Base-by-base conservation (phyloP, 177 flowering plant genomes). In the Tripterygium wilfordii region DNA sequence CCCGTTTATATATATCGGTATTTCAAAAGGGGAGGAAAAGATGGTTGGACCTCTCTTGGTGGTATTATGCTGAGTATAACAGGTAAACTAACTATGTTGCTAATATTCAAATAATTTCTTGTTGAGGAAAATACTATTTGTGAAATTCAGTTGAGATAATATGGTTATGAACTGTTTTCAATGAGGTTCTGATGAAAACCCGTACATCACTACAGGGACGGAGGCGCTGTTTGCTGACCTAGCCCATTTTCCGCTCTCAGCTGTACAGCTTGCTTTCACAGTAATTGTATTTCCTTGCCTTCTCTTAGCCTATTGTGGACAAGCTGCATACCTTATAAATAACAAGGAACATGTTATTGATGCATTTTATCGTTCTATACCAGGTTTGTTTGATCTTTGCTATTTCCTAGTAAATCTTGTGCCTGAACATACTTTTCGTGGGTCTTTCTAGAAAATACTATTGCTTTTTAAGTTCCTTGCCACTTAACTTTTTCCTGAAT, bases 11-110 rank as follows among this genome's bases (percentile, higher is more conserved):
- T 88, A 8, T 79, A 62, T 57, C 84, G 85, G 3, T 88, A 78
- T 60, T 66, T 88, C 25, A 85, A 15, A 32, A 68, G 76, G 38
- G 75, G 81, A 56, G 76, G 81, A 44, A 72, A 28, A 53, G 65
- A 61, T 17, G 48, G 72, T 15, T 91, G 91, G 91, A 76, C 53
- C 3, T 81, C 96, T 32, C 92, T 91, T 28, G 98, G 98, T 13
- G 96, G 96, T 36, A 77, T 88, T 53, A 65, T 88, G 92, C 95
- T 91, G 36, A 81, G 98, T 48, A 85, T 91, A 49, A 88, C 98
- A 46, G 98, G 98, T 85, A 43, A 56, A 40, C 15, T 52, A 25
- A n/a, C n/a, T n/a, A n/a, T n/a, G n/a, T n/a, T n/a, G n/a, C n/a
- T n/a, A n/a, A n/a, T n/a, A n/a, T n/a, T n/a, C n/a, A n/a, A n/a